Conservation (phyloP, 352 stramenopile species). For the Phytopythium oedochilum region DNA sequence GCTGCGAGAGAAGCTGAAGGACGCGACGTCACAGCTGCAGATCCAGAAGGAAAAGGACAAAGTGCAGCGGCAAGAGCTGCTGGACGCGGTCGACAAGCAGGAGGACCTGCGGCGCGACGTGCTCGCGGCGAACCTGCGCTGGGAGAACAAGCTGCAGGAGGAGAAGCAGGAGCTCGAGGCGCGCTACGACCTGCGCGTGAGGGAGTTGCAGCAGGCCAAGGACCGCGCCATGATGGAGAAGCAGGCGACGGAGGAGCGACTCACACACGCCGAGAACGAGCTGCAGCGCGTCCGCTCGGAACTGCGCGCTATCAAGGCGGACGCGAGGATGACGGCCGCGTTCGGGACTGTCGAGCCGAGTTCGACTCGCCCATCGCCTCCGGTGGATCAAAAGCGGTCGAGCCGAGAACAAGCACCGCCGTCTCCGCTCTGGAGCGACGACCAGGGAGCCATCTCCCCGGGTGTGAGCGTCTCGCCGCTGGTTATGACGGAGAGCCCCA, state of each 20-base stretch:
- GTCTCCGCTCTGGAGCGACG: constrained; percentile 68
- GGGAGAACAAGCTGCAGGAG: constrained; percentile 66
- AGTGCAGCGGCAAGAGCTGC: constrained; percentile 42
- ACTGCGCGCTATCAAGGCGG: constrained; percentile 34
- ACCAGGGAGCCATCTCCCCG: constrained; percentile 50
- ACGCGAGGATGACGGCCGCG: constrained; percentile 37
- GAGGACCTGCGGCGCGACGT: constrained; percentile 63
- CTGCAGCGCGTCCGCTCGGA: constrained; percentile 50
- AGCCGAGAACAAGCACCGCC: constrained; percentile 11
- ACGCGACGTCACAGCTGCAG: constrained; percentile 33
- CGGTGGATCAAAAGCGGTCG: not conserved
- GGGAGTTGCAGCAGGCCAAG: constrained; percentile 53
- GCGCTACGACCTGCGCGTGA: constrained; percentile 36
- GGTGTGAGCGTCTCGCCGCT: constrained; percentile 43
- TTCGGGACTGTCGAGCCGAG: constrained; percentile 20
- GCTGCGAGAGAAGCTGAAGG: constrained; percentile 48
- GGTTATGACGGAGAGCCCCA: constrained; percentile 36
- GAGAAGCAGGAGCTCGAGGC: constrained; percentile 47
- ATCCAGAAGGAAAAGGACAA: constrained; percentile 65
- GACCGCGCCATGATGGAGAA: constrained; percentile 55
- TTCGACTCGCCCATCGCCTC: not conserved
- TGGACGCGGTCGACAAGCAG: constrained; percentile 47
- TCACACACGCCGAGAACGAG: constrained; percentile 61
- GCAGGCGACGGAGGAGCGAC: constrained; percentile 45
- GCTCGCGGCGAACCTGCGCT: constrained; percentile 53